Conservation (phyloP, 768 basidiomycete species). For the Boletus vinaceobasis region DNA sequence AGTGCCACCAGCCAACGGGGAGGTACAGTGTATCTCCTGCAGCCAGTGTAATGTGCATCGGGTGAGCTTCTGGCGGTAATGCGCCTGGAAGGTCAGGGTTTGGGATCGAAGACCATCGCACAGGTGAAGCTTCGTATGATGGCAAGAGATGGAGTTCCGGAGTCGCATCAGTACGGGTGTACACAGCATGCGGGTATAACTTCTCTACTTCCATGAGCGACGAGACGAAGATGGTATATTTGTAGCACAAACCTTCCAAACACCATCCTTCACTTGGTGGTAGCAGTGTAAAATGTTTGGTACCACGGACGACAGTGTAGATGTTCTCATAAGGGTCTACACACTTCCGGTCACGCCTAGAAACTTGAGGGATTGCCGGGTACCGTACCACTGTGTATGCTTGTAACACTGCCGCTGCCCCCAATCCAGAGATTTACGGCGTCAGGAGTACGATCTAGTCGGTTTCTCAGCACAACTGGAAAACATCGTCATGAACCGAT, state of each 20-base stretch:
- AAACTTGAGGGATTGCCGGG: neutral
- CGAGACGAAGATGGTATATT: neutral
- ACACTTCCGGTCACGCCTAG: neutral
- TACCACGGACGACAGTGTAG: slow-evolving; percentile 80
- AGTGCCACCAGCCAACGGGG: slow-evolving; percentile 94
- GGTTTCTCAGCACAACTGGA: neutral
- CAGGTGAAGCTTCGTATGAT: slow-evolving; percentile 34
- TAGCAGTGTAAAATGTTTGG: slow-evolving; percentile 81
- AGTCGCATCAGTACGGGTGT: slow-evolving; percentile 37
- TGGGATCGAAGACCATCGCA: slow-evolving; percentile 81
- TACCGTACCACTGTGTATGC: slow-evolving; percentile 75
- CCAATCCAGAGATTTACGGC: slow-evolving; percentile 96
- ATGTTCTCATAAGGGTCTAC: slow-evolving; percentile 92
- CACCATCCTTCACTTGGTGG: slow-evolving; percentile 90
- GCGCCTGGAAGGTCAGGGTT: slow-evolving; percentile 50
- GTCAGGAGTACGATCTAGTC: slow-evolving; percentile 62
- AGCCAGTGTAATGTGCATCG: slow-evolving; percentile 61
- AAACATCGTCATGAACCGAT: neutral
- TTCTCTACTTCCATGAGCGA: slow-evolving; percentile 42
- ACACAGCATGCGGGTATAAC: slow-evolving; percentile 64
- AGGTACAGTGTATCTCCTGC: slow-evolving; percentile 84
- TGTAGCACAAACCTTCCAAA: slow-evolving; percentile 57
- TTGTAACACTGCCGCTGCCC: slow-evolving; percentile 69
- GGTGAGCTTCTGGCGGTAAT: slow-evolving; percentile 53
- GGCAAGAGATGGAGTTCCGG: slow-evolving; percentile 30